phyloP scores from a whole-genome alignment of 1,284 basidiomycete genomes.

The Omphalotus olearius region DNA sequence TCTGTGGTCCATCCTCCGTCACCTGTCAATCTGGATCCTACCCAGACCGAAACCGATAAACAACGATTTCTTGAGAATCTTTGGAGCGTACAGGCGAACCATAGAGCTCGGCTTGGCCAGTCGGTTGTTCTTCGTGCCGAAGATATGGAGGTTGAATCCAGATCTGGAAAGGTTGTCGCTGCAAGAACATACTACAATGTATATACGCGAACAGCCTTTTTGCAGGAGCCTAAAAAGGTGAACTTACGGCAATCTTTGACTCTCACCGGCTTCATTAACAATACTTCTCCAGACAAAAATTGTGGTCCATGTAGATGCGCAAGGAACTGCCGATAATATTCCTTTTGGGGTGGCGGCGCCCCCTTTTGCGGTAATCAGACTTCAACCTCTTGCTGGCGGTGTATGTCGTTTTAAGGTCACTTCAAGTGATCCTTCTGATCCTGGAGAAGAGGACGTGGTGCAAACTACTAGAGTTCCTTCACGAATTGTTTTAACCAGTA shows the following conservation, averaged over 20 bases:
- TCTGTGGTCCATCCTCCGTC: slow-evolving; percentile 70
- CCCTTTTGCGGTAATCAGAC: slow-evolving; percentile 69
- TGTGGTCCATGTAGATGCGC: slow-evolving; percentile 76
- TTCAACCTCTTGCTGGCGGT: slow-evolving; percentile 80
- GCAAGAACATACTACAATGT: slow-evolving; percentile 85
- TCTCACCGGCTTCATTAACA: slow-evolving; percentile 10
- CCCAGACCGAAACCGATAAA: slow-evolving; percentile 62
- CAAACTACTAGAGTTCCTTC: slow-evolving; percentile 68
- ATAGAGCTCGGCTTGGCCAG: slow-evolving; percentile 62
- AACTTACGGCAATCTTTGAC: slow-evolving; percentile 11
- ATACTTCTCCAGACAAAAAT: slow-evolving; percentile 72
- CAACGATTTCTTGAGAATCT: slow-evolving; percentile 82
- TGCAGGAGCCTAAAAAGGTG: slow-evolving; percentile 75
- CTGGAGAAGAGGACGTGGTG: slow-evolving; percentile 79
- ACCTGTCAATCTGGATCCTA: slow-evolving; percentile 59
- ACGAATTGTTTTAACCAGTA: slow-evolving; percentile 78
- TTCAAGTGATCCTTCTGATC: slow-evolving; percentile 68
- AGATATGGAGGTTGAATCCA: slow-evolving; percentile 69
- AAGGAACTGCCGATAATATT: slow-evolving; percentile 69
- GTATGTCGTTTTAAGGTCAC: slow-evolving; percentile 73
- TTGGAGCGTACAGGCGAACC: slow-evolving; percentile 80
- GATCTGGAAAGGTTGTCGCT: slow-evolving; percentile 52
- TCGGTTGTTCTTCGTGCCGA: slow-evolving; percentile 66
- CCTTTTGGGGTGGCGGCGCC: slow-evolving; percentile 65
- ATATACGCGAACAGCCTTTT: slow-evolving; percentile 74